Conservation (phyloP, 768 basidiomycete species). For the Rhizopogon vinicolor region DNA sequence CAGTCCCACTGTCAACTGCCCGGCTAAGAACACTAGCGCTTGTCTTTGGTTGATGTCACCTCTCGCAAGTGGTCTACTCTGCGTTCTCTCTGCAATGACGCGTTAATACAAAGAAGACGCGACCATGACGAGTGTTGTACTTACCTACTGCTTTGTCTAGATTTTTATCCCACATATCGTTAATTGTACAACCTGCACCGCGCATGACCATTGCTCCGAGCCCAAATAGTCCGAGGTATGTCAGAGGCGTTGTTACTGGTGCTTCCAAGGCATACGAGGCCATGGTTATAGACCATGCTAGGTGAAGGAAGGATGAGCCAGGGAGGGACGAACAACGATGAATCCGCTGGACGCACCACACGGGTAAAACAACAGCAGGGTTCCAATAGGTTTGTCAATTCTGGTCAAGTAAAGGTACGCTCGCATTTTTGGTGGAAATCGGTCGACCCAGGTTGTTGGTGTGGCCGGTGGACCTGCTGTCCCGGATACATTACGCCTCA, state of each 20-base stretch:
- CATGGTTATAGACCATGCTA: slow-evolving; percentile 99
- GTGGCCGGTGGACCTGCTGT: slow-evolving; percentile 6
- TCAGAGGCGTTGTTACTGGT: slow-evolving; percentile 64
- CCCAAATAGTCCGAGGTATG: slow-evolving; percentile 81
- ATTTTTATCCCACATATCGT: slow-evolving; percentile 96
- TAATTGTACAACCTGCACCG: slow-evolving; percentile 97
- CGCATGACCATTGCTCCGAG: slow-evolving; percentile 93
- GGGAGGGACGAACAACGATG: background rate
- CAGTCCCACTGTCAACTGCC: slow-evolving; percentile 78
- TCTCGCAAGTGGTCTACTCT: slow-evolving; percentile 78
- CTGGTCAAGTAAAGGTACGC: slow-evolving; percentile 88
- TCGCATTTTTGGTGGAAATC: slow-evolving; percentile 48
- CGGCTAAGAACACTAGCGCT: slow-evolving; percentile 77
- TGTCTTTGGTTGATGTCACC: slow-evolving; percentile 75
- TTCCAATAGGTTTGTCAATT: slow-evolving; percentile 96
- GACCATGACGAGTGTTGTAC: slow-evolving; percentile 1
- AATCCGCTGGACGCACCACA: slow-evolving; percentile 59
- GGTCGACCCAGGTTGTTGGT: slow-evolving; percentile 59
- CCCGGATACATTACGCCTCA: slow-evolving; percentile 12
- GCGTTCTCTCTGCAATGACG: slow-evolving; percentile 65
- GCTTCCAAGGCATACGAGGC: slow-evolving; percentile 76
- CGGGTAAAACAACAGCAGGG: slow-evolving; percentile 86
- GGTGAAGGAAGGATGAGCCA: background rate
- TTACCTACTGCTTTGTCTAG: slow-evolving; percentile 89
- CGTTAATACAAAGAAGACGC: background rate